Conservation (phyloP, 2,329 filamentous ascomycete genomes). For the Juglanconis oblonga region DNA sequence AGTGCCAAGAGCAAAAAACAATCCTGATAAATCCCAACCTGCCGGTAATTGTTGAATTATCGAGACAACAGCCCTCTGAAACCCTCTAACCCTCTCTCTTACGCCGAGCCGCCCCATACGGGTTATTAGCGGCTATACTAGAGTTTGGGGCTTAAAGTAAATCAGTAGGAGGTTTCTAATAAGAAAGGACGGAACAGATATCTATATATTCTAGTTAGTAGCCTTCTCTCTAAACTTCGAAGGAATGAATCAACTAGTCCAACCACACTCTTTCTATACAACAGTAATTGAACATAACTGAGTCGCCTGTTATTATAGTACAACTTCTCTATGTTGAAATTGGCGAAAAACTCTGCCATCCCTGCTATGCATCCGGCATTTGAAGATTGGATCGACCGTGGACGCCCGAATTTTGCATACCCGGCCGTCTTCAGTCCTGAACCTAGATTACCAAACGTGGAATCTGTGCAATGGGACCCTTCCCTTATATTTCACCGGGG, state of each 20-base stretch:
- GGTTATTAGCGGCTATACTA: no score
- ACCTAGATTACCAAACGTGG: not conserved
- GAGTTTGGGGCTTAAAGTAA: no score
- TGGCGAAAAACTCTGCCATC: not conserved
- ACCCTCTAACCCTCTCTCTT: no score
- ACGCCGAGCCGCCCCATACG: no score
- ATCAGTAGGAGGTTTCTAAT: no score
- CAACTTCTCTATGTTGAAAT: not conserved
- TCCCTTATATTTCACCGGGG: not conserved
- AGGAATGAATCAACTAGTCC: no score
- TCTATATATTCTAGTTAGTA: no score
- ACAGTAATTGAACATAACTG: not conserved
- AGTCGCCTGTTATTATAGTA: not conserved
- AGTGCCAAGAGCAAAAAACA: not conserved
- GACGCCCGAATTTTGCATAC: not conserved
- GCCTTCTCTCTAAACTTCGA: no score
- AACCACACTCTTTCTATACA: no score
- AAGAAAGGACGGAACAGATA: no score
- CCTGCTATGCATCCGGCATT: not conserved
- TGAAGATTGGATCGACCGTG: not conserved
- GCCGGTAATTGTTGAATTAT: no score
- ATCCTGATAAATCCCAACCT: not conserved
- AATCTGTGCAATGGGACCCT: not conserved
- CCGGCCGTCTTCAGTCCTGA: not conserved
- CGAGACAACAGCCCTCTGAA: no score